Base-by-base conservation (phyloP, 441 rosid genomes). In the Mallotus repandus region DNA sequence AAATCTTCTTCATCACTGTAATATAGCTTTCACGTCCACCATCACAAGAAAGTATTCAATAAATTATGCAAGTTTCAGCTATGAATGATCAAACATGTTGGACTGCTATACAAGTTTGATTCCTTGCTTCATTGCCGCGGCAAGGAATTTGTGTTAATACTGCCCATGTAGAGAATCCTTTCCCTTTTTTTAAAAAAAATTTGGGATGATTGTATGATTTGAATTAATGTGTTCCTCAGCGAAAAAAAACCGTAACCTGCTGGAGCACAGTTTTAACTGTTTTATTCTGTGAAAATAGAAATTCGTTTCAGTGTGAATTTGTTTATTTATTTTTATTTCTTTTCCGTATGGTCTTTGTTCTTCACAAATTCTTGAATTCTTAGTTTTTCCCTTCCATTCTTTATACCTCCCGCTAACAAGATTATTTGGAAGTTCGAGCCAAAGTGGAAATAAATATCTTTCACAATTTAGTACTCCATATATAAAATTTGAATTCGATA, bases 281-380 rank as follows among this genome's bases (percentile, higher is more conserved):
- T 68, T 10, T 64, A n/a, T 43, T 61, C 13, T 66, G 45, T 72
- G 81, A 76, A 48, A 4, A 72, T 76, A 72, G 74, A 74, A 76
- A 77, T 63, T 69, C 60, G 18, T 69, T 65, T 63, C 45, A 15
- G 70, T 61, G 80, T 77, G 75, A 57, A 35, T 35, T 35, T 35
- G 0, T 1, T 35, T 13, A 4, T 7, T 45, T 45, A 7, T 45
- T 45, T 45, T 45, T 25, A 1, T 73, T 79, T 21, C 48, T 71
- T 59, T 41, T 43, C 49, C 49, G 18, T 21, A 63, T 38, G 16
- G 41, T 69, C 22, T 18, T 68, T 59, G 45, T 25, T 72, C 19
- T 19, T 63, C 49, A 12, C 43, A 45, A 45, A 45, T 45, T 45
- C 11, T 11, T 45, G 4, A 1, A 3, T 35, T 1, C 2, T 35